phyloP scores from a whole-genome alignment of 228 moss, liverwort and hornwort species.

The Sphagnum magellanicum region DNA sequence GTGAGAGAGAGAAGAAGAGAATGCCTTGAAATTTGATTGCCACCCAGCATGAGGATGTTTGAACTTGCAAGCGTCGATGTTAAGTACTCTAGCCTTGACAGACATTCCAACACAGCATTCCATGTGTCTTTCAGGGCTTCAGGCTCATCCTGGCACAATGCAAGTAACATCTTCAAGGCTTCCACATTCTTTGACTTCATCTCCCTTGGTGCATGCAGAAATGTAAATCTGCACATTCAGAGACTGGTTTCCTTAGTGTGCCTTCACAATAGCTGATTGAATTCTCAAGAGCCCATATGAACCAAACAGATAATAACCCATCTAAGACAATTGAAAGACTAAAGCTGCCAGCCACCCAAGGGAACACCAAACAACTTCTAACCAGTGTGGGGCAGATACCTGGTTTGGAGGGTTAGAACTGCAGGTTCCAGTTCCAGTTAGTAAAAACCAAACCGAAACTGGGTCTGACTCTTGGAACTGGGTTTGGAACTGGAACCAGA shows the following conservation, averaged over 20 bases:
- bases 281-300: too few species aligned
- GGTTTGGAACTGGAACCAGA: too few species aligned
- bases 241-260: too few species aligned
- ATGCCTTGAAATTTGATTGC: constrained; percentile 46
- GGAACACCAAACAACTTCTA: background rate
- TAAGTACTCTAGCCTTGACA: constrained; percentile 50
- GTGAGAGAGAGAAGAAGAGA: constrained; percentile 39
- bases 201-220: constrained; percentile 52
- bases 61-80: constrained; percentile 37
- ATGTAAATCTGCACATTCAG: constrained; percentile 31
- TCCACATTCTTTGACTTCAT: constrained; percentile 56
- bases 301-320: too few species aligned
- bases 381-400: background rate
- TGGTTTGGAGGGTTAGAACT: background rate
- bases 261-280: background rate
- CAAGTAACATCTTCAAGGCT: constrained; percentile 36
- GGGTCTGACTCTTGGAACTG: too few species aligned
- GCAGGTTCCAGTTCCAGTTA: too few species aligned
- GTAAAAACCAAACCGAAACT: too few species aligned
- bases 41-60: constrained; percentile 40
- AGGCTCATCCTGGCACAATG: constrained; percentile 37
- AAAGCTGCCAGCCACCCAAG: too few species aligned
- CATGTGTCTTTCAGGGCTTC: constrained; percentile 49
- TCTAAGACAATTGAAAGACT: too few species aligned
- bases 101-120: constrained; percentile 52